Conservation (phyloP, 352 stramenopile genomes). For the Phytophthora foliorum region DNA sequence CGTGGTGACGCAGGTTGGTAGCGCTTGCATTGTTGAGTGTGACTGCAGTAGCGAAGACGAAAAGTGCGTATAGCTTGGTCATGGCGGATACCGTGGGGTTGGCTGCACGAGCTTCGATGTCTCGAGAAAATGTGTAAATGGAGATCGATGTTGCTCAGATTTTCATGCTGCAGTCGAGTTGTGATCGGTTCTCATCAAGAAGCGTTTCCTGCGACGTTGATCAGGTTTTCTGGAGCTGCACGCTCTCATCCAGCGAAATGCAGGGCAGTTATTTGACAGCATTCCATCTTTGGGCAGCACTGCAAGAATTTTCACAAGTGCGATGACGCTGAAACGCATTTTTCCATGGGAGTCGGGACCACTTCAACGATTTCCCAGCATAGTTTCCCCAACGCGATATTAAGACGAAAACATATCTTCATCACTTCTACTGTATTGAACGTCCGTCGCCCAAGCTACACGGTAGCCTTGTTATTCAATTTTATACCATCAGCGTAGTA, state of each 20-base stretch:
- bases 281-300: background rate
- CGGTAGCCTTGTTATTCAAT: background rate
- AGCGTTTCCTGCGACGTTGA: background rate
- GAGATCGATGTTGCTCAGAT: background rate
- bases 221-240: background rate
- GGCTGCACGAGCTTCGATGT: background rate
- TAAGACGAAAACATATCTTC: background rate
- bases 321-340: background rate
- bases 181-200: background rate
- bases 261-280: background rate
- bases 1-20: conserved; percentile 20
- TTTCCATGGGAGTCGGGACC: no score
- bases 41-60: conserved; percentile 4
- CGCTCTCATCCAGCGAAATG: background rate
- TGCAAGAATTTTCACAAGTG: conserved; percentile 1
- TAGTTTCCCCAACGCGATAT: background rate
- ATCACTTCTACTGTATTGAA: background rate
- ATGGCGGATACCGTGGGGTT: background rate
- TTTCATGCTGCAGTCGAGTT: background rate
- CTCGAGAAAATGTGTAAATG: conserved; percentile 3
- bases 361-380: no score
- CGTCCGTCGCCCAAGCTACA: background rate
- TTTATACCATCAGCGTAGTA: background rate
- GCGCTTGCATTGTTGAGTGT: background rate
- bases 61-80: conserved; percentile 12